Evolutionary conservation across 768 basidiomycete genomes (phyloP).

Genomic region (Megacollybia marginata): DNA sequence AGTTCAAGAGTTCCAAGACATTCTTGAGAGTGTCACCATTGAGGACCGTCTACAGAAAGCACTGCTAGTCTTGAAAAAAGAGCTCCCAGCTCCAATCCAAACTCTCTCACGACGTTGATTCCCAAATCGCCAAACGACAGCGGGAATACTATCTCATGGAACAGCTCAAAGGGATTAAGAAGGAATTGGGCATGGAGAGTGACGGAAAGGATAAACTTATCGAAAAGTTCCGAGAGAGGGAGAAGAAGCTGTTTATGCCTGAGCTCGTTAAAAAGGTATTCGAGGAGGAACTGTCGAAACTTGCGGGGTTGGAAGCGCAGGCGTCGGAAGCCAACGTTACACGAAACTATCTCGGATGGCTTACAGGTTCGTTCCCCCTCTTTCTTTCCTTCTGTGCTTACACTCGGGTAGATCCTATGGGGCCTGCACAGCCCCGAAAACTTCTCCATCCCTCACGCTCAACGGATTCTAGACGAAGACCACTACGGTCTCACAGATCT

Average conservation of each 20-base stretch:
- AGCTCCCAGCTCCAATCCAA: slow-evolving; percentile 88
- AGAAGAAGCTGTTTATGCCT: slow-evolving; percentile 78
- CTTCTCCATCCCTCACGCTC: slow-evolving; percentile 79
- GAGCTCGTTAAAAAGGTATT: slow-evolving; percentile 88
- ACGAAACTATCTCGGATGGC: slow-evolving; percentile 90
- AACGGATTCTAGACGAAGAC: slow-evolving; percentile 84
- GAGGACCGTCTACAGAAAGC: slow-evolving; percentile 89
- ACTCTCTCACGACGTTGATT: slow-evolving; percentile 90
- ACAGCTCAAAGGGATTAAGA: slow-evolving; percentile 93
- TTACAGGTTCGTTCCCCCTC: slow-evolving; percentile 48
- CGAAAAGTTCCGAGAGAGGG: slow-evolving; percentile 86
- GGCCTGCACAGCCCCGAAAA: slow-evolving; percentile 92
- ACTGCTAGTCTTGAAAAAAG: slow-evolving; percentile 91
- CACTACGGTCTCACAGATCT: slow-evolving; percentile 91
- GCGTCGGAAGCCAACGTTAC: slow-evolving; percentile 93
- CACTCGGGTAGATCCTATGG: slow-evolving; percentile 73
- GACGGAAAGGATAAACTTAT: slow-evolving; percentile 94
- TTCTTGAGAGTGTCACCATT: slow-evolving; percentile 79
- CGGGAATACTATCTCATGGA: slow-evolving; percentile 96
- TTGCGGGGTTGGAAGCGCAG: slow-evolving; percentile 83
- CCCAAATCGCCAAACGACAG: slow-evolving; percentile 90
- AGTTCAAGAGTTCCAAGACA: slow-evolving; percentile 85
- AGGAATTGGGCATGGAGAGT: slow-evolving; percentile 90
- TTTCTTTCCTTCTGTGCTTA: slow-evolving; percentile 3
- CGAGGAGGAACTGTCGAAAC: slow-evolving; percentile 90